Conservation (phyloP, 2,329 filamentous ascomycete species). For the Talaromyces marneffei region DNA sequence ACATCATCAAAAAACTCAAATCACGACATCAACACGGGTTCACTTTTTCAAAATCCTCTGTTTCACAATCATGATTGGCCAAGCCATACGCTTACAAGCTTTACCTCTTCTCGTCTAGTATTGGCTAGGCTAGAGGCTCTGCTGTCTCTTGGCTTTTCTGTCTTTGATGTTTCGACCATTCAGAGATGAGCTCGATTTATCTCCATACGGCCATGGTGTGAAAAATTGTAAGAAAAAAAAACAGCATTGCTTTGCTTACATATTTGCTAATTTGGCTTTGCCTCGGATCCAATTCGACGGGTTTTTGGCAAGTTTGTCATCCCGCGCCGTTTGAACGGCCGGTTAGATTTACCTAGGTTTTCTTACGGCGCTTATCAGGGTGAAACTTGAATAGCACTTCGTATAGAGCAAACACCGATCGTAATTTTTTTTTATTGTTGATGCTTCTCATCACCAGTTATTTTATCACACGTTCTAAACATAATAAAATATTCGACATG, state of each 20-base stretch:
- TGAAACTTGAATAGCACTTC: not conserved
- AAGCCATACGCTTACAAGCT: not conserved
- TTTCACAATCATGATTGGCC: not conserved
- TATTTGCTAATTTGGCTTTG: not conserved
- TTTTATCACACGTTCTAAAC: not conserved
- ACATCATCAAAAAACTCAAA: slow-evolving; percentile 1
- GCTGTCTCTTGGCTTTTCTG: not conserved
- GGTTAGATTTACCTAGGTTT: not conserved
- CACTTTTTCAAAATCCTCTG: not conserved
- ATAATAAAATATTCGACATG: not conserved
- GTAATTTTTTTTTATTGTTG: not conserved
- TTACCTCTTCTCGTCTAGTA: not conserved
- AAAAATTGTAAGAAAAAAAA: no score
- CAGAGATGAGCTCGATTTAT: not conserved
- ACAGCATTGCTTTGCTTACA: no score
- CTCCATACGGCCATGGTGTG: not conserved
- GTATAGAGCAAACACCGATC: not conserved
- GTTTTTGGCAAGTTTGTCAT: not conserved
- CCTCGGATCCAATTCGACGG: not conserved
- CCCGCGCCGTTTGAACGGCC: not conserved
- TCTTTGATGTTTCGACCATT: not conserved
- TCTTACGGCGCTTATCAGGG: not conserved
- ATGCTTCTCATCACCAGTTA: not conserved
- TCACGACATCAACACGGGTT: not conserved
- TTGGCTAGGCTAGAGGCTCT: not conserved